Base-by-base conservation (phyloP, 192 early-diverging fungal genomes). In the Coemansia sp. region DNA sequence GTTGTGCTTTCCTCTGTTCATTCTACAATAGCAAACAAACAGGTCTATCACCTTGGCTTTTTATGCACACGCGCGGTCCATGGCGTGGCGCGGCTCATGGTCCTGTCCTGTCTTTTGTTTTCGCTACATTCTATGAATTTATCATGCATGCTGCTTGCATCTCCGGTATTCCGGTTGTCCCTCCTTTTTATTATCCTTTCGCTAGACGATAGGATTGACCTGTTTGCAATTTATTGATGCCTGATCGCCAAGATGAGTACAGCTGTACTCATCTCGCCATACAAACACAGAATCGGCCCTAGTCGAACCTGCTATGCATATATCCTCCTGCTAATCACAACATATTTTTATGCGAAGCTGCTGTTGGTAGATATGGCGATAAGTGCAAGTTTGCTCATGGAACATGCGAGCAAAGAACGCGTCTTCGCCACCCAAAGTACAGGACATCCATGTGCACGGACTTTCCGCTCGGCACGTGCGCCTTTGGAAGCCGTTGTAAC, bases 361-460 rank as follows among this genome's bases (percentile, higher is more conserved):
- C 13, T 7, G 57, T 57, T 30, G 53, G 64, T 86, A 92, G 94
- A 68, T 98, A 98, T 74, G 95, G 92, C 30, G 81, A 86, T 23
- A 91, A 95, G 70, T 99, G 97, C 86, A 92, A 95, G 75, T 99
- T 96, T 88, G 97, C 97, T 16, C 97, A 99, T 63, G 90, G 91
- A 14, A 44, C 66, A 42, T 65, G 67, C 40, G 97, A 99, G 82
- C 87, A 97, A 39, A 87, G 94, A 16, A 74, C 84, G 43, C 88
- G 97, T 16, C 84, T 88, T 59, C 87, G 96, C 37, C 95, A 99
- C 73, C 92, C 91, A 44, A 94, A 91, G 62, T 99, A 99, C 85
- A 96, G 97, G 85, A 97, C 95, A 4, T 92, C 96, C 67, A 86
- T 96, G 39, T 99, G 97, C 84, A 93, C 89, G 49, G 95, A 94